Percentiles rank a stretch among this genome's conserved stretches.
Conservation (phyloP, 139 green algal genomes). For the Ettlia oleoabundans region DNA sequence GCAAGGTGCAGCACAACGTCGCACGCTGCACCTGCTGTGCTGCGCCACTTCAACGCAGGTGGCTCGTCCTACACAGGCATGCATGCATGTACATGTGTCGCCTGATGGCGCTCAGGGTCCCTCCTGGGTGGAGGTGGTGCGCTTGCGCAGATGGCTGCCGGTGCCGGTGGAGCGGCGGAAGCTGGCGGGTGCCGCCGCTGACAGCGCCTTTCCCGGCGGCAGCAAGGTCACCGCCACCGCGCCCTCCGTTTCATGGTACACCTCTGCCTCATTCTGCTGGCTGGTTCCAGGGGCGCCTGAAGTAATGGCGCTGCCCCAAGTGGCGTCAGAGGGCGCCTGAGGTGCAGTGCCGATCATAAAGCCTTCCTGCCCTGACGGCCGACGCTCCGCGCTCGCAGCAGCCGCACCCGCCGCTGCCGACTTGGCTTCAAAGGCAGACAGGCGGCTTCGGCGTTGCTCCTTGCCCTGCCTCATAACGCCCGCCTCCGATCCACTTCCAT, state of each 20-base stretch:
- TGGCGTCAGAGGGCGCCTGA: not conserved
- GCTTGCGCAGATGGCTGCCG: not conserved
- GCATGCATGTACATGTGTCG: no score
- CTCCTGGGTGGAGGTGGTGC: slow-evolving; percentile 18
- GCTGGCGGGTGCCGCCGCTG: not conserved
- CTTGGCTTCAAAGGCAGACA: not conserved
- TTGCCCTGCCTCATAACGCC: not conserved
- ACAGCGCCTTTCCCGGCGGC: not conserved
- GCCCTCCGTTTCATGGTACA: not conserved
- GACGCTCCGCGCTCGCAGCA: not conserved
- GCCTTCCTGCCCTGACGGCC: not conserved
- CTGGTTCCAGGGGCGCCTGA: not conserved
- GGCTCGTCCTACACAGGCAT: no score
- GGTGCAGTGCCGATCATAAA: slow-evolving; percentile 2
- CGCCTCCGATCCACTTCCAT: not conserved
- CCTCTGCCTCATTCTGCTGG: not conserved
- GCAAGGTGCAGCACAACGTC: no score
- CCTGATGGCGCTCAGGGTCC: not conserved
- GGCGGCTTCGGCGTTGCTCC: not conserved
- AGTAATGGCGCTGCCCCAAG: not conserved
- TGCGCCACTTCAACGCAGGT: no score
- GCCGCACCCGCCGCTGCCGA: not conserved
- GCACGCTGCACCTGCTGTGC: no score
- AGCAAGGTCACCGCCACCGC: not conserved
- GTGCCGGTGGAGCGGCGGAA: not conserved